These are phyloP conservation scores for Cercophora scortea DNA, from an alignment of 495 filamentous ascomycete species.

Conservation along the genomic window DNA sequence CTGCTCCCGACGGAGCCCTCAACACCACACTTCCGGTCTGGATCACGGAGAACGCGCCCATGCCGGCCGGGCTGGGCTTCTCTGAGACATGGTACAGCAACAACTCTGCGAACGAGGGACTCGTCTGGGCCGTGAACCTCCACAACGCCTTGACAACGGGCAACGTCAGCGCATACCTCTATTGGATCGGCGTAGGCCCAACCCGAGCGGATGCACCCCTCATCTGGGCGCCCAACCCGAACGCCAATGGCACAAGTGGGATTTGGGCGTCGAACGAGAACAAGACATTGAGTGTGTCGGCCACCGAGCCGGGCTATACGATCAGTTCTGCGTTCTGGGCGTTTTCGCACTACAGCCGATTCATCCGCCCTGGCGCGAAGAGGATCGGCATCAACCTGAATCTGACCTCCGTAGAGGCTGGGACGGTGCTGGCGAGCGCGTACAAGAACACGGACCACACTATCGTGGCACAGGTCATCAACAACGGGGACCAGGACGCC, in stretches of 20 bases:
- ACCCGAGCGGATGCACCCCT: constrained; percentile 4
- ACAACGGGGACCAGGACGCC: constrained; percentile 7
- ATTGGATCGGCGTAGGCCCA: constrained; percentile 30
- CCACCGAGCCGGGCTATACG: neutral
- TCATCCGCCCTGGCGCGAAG: constrained; percentile 11
- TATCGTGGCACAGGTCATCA: constrained; percentile 10
- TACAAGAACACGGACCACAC: constrained; percentile 7
- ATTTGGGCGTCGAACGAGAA: constrained; percentile 4
- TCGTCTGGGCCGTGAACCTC: constrained; percentile 47
- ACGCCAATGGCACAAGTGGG: neutral
- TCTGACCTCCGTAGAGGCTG: neutral
- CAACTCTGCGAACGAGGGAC: constrained; percentile 34
- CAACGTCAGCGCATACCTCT: constrained; percentile 44
- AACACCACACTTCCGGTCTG: constrained; percentile 13
- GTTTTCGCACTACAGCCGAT: constrained; percentile 12
- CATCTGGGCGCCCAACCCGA: constrained; percentile 7
- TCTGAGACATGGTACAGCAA: constrained; percentile 38
- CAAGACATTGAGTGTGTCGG: neutral
- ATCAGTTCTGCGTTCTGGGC: constrained; percentile 9
- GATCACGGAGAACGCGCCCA: constrained; percentile 16
- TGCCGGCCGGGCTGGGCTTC: constrained; percentile 17
- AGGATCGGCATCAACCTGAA: constrained; percentile 2
- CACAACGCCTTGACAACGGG: constrained; percentile 32
- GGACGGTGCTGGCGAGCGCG: constrained; percentile 1
- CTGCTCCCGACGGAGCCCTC: constrained; percentile 11